Evolutionary conservation across 2,329 filamentous ascomycete species (phyloP).

Genomic region (Colletotrichum chrysophilum): DNA sequence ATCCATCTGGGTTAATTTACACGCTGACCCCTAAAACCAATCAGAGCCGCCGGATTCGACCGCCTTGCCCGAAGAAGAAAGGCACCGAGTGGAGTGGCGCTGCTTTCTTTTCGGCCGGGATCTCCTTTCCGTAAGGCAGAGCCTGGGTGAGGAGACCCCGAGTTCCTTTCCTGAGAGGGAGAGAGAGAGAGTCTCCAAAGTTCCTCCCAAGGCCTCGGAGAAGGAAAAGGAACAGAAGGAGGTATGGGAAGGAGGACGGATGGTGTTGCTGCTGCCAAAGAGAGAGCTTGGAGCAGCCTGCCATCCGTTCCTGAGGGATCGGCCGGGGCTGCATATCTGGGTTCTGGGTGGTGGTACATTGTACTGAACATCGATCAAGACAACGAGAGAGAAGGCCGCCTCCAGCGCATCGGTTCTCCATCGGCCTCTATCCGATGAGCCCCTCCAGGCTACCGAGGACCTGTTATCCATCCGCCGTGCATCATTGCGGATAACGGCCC

Average conservation of each 20-base stretch:
- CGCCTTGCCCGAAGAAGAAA: conserved; percentile 15
- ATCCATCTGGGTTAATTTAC: conserved; percentile 5
- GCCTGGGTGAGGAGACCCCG: not conserved
- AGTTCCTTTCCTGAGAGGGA: not conserved
- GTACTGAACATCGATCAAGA: not conserved
- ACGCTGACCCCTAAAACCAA: not conserved
- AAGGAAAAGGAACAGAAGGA: not conserved
- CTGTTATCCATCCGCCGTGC: not conserved
- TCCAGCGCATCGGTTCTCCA: not conserved
- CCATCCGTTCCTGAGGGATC: not conserved
- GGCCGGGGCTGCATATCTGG: not conserved
- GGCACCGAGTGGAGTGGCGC: conserved; percentile 7
- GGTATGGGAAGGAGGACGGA: not conserved
- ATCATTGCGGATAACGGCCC: not conserved
- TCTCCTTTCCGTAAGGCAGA: conserved; percentile 16
- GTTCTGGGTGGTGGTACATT: not conserved
- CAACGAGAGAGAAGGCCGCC: not conserved
- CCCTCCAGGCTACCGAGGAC: not conserved
- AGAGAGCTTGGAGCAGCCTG: not conserved
- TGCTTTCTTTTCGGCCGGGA: conserved; percentile 3
- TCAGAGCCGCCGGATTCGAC: not conserved
- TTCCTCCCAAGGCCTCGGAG: not conserved
- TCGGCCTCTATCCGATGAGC: not conserved
- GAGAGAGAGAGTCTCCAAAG: not conserved
- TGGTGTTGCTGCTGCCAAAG: not conserved